phyloP scores from a whole-genome alignment of 345 rosid species.

The Gossypium thurberi region DNA sequence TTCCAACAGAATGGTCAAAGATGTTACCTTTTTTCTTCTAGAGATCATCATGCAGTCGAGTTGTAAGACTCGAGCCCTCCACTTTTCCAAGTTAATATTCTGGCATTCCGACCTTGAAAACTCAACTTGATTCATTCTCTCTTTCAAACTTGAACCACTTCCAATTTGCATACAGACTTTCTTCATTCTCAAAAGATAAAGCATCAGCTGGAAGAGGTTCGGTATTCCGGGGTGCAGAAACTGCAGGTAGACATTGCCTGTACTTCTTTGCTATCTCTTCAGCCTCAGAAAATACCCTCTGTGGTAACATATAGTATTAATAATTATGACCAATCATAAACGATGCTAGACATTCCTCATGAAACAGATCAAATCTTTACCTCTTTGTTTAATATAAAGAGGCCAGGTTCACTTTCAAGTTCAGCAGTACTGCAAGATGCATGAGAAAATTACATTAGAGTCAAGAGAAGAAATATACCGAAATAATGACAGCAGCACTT shows the following conservation, averaged over 20 bases:
- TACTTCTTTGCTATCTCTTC: slow-evolving; percentile 83
- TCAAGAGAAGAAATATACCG: neutral
- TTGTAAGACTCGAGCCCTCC: neutral
- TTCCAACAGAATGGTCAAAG: slow-evolving; percentile 9
- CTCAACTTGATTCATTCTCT: slow-evolving; percentile 19
- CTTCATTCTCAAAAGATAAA: slow-evolving; percentile 44
- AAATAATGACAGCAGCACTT: neutral
- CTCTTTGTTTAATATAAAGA: slow-evolving; percentile 70
- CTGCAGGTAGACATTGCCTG: slow-evolving; percentile 45
- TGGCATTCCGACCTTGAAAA: neutral
- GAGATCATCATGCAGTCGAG: neutral
- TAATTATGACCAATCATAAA: neutral
- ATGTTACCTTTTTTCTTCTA: neutral
- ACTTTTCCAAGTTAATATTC: neutral
- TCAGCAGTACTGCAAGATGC: slow-evolving; percentile 56
- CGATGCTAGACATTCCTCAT: neutral
- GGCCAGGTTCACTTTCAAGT: slow-evolving; percentile 87
- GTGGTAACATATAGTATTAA: slow-evolving; percentile 12
- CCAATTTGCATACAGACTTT: slow-evolving; percentile 69
- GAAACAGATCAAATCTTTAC: slow-evolving; percentile 24
- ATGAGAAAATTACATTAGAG: neutral
- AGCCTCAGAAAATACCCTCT: slow-evolving; percentile 80
- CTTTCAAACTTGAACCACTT: slow-evolving; percentile 82
- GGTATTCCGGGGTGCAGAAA: slow-evolving; percentile 11
- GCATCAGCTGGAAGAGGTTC: slow-evolving; percentile 30